A percentile compares a stretch with the other conserved stretches of the same genome.
Evolutionary conservation across 352 stramenopile genomes (phyloP).

Genomic region (Albugo candida): DNA sequence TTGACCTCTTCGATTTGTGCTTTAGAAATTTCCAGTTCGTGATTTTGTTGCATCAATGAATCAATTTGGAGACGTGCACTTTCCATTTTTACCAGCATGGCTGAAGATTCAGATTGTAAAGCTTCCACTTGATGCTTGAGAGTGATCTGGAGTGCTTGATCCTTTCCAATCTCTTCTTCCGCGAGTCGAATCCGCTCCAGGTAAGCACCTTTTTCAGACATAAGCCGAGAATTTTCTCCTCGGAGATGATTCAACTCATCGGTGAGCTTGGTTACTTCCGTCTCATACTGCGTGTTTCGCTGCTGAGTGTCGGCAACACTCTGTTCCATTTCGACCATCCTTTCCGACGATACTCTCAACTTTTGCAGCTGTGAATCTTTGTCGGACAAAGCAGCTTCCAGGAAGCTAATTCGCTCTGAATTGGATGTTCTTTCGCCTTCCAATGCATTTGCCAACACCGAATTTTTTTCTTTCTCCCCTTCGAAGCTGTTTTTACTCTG

Average conservation of each 20-base stretch:
- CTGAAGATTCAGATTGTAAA: not conserved
- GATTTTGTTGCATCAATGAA: too few relatives aligned
- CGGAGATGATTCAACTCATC: too few relatives aligned
- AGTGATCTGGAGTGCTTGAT: too few relatives aligned
- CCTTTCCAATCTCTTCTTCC: conserved; percentile 11
- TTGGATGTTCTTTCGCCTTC: too few relatives aligned
- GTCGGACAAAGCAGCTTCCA: too few relatives aligned
- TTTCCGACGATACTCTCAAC: conserved; percentile 10
- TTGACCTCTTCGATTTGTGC: not conserved
- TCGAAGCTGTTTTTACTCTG: not conserved
- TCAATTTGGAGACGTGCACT: not conserved
- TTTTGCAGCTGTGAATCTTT: too few relatives aligned
- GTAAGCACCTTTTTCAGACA: not conserved
- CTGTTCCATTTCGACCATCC: conserved; percentile 1
- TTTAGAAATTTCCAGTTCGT: not conserved
- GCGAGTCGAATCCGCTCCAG: conserved; percentile 17
- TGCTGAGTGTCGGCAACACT: too few relatives aligned
- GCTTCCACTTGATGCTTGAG: not conserved
- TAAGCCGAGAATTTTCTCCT: too few relatives aligned
- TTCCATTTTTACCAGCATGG: not conserved
- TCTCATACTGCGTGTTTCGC: too few relatives aligned
- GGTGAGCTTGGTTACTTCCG: too few relatives aligned
- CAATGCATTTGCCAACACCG: too few relatives aligned
- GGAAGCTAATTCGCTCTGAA: too few relatives aligned
- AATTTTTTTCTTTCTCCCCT: conserved; percentile 18